Conservation (phyloP, 73 alveolate genomes). For the Halteria grandinella region DNA sequence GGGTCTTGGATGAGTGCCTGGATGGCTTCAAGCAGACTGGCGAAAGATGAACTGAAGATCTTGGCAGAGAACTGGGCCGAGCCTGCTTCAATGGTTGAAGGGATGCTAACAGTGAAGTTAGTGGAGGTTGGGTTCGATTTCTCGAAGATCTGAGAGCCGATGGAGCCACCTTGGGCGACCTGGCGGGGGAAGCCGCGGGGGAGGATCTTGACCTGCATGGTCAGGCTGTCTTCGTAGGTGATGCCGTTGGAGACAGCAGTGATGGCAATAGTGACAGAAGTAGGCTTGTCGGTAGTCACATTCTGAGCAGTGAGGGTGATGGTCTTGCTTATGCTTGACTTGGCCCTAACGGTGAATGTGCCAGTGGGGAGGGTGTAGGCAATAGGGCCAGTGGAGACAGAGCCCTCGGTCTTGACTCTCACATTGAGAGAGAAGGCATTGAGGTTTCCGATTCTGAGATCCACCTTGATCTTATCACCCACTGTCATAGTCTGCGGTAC, state of each 20-base stretch:
- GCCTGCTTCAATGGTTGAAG: neutral
- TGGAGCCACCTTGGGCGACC: neutral
- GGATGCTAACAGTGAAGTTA: neutral
- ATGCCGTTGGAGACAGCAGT: neutral
- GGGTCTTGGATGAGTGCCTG: constrained; percentile 57
- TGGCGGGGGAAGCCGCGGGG: neutral
- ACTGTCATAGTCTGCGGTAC: constrained; percentile 12
- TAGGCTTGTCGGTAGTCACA: neutral
- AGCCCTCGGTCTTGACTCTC: too few species aligned
- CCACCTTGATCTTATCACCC: neutral
- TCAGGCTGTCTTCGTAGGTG: neutral
- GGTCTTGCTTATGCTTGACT: too few species aligned
- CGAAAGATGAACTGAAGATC: neutral
- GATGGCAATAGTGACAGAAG: neutral
- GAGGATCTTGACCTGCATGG: neutral
- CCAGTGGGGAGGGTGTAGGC: too few species aligned
- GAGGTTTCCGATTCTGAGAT: neutral
- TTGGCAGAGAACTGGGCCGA: neutral
- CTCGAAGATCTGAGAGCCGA: neutral
- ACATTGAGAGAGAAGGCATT: neutral
- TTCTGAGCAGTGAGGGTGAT: neutral
- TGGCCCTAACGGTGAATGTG: too few species aligned
- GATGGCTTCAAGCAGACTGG: constrained; percentile 39
- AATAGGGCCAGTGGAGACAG: too few species aligned
- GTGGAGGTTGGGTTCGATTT: neutral